Evolutionary conservation across 495 filamentous ascomycete species (phyloP), one percentile per base, ranked within the genome.

Genomic region (Evansstolkia leycettana): DNA sequence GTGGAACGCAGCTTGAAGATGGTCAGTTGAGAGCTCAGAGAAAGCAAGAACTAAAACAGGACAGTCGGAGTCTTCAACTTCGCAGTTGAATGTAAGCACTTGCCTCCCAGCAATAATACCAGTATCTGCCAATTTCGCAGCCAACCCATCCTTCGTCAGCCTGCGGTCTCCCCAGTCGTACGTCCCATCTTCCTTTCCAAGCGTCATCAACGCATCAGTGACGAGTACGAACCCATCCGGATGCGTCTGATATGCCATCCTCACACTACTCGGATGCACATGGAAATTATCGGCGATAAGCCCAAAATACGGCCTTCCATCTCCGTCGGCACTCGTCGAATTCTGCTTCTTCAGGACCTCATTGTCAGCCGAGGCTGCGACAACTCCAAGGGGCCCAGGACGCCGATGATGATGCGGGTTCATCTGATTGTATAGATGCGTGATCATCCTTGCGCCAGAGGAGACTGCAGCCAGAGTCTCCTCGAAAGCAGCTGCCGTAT

Each of bases 341-440:
- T 20, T 34, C 29, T 3, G 18, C 36, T 28, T 8, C 13, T n/a
- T 3, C 14, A 36, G 9, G n/a, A 31, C 29, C 11, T 17, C 32
- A 2, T 25, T 30, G 16, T 45, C 37, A 14, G 17, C 35, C 20
- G 34, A 8, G 15, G 20, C 8, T 2, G 30, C 25, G 2, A 41
- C 13, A 23, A 45, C 26, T 0, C 42, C 42, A 12, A 45, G 27
- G 9, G 82, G 68, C 13, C 80, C 78, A 3, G 80, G 78, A 46
- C 79, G 73, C 19, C 80, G 72, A 58, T 83, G 79, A 48, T 81
- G 78, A 2, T 82, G 63, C 3, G 73, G 73, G 11, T 67, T 64
- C 79, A 84, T 85, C n/a, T 78, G 80, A 48, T 86, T 84, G 64
- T 82, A 86, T 7, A 84, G 61, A 48, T 86, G 80, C 2, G 80